Evolutionary conservation across 2,329 filamentous ascomycete species (phyloP).

Genomic region (Aspergillus tanneri): DNA sequence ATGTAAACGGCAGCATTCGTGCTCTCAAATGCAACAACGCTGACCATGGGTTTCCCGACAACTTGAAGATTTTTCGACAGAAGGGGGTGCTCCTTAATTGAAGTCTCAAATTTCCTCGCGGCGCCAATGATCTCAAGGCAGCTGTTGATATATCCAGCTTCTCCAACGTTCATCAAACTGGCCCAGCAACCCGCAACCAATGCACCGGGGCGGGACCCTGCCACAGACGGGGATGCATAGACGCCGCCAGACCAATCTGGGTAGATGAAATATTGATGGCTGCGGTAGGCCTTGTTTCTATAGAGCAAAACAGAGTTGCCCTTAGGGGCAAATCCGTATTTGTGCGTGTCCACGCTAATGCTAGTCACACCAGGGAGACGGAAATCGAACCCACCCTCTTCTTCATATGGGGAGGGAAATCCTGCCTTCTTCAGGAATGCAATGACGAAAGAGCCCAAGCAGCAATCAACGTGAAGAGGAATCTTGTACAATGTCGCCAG

Average conservation of each 20-base stretch:
- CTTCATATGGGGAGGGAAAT: slow-evolving; percentile 61
- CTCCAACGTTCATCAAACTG: slow-evolving; percentile 82
- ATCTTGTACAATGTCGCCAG: slow-evolving; percentile 76
- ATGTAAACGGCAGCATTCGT: slow-evolving; percentile 71
- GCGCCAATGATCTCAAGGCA: slow-evolving; percentile 86
- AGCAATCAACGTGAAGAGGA: slow-evolving; percentile 95
- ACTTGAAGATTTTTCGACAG: slow-evolving; percentile 73
- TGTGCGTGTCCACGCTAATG: slow-evolving; percentile 96
- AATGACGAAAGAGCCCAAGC: slow-evolving; percentile 90
- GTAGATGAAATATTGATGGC: slow-evolving; percentile 94
- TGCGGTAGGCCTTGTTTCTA: slow-evolving; percentile 72
- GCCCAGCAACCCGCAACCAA: slow-evolving; percentile 97
- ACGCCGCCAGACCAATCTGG: slow-evolving; percentile 95
- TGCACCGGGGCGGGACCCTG: slow-evolving; percentile 86
- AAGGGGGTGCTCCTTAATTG: slow-evolving; percentile 67
- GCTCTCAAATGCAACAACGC: slow-evolving; percentile 84
- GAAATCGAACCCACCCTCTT: slow-evolving; percentile 87
- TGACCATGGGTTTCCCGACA: slow-evolving; percentile 81
- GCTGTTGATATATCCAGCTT: slow-evolving; percentile 80
- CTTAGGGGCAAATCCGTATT: slow-evolving; percentile 98
- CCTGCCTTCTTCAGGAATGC: slow-evolving; percentile 91
- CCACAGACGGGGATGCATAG: slow-evolving; percentile 89
- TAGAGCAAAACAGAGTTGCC: slow-evolving; percentile 94
- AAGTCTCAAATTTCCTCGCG: slow-evolving; percentile 75
- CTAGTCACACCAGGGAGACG: slow-evolving; percentile 88